Percentiles rank a stretch among this genome's conserved stretches.
Evolutionary conservation across 169 alveolate species (phyloP).

Genomic region (Plasmodium yoelii): DNA sequence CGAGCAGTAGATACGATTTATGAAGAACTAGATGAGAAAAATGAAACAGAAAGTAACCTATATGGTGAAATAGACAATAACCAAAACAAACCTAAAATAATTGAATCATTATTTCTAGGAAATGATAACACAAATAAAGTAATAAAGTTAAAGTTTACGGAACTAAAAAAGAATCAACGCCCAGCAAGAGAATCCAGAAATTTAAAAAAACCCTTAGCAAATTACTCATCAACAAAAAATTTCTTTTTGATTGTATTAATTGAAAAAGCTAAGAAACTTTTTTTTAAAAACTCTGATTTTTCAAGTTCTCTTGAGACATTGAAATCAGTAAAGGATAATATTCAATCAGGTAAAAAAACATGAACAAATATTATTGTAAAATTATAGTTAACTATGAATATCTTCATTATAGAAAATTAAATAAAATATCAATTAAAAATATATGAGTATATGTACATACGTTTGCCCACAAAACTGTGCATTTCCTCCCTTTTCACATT

Average conservation of each 20-base stretch:
- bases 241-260: constrained; percentile 58
- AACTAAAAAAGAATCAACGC: constrained; percentile 46
- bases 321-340: constrained; percentile 18
- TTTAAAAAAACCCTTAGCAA: constrained; percentile 28
- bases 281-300: constrained; percentile 55
- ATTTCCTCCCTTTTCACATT: no score
- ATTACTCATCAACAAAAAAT: constrained; percentile 53
- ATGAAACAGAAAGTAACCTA: not conserved
- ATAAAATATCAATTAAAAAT: no score
- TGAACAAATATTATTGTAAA: no score
- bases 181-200: constrained; percentile 74
- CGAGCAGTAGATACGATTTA: constrained; percentile 40
- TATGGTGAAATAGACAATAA: constrained; percentile 1
- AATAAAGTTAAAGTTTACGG: constrained; percentile 59
- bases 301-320: constrained; percentile 38
- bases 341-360: constrained; percentile 10
- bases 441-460: no score
- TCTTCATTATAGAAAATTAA: no score
- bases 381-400: no score
- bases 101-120: not conserved
- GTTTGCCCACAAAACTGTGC: no score
- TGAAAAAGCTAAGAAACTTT: constrained; percentile 66
- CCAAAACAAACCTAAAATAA: not conserved
- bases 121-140: constrained; percentile 23
- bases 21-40: not conserved